phyloP scores from a whole-genome alignment of 1,139 yeast species.

The Arxiozyma slooffiae region DNA sequence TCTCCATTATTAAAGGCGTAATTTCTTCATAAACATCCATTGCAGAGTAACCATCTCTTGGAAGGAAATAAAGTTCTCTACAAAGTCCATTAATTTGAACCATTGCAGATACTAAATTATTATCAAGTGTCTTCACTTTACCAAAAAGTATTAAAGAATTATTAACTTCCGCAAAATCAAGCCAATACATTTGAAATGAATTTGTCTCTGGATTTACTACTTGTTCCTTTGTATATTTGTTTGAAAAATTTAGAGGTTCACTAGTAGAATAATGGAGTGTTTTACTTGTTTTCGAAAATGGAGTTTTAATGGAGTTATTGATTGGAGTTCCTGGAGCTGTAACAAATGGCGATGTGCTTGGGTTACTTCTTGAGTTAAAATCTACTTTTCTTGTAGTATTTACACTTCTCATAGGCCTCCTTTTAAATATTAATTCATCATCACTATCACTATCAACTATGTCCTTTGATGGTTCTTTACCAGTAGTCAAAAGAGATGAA shows the following conservation, averaged over 20 bases:
- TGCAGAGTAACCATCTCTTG: conserved; percentile 46
- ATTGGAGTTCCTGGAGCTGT: conserved; percentile 30
- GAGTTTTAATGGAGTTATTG: not conserved
- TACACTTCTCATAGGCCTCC: conserved; percentile 31
- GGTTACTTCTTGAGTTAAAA: conserved; percentile 25
- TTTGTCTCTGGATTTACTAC: conserved; percentile 37
- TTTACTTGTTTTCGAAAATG: conserved; percentile 6
- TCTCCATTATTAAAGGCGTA: conserved; percentile 50
- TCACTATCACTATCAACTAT: conserved; percentile 34
- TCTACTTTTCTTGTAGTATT: conserved; percentile 31
- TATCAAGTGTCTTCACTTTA: conserved; percentile 54
- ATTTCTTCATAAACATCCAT: conserved; percentile 74
- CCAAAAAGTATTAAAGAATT: conserved; percentile 72
- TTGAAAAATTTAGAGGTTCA: conserved; percentile 27
- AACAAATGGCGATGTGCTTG: conserved; percentile 29
- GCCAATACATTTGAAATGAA: conserved; percentile 72
- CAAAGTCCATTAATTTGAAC: conserved; percentile 63
- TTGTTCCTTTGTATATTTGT: conserved; percentile 42
- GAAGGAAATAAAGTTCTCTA: conserved; percentile 71
- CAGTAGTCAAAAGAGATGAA: not conserved
- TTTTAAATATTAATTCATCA: conserved; percentile 45
- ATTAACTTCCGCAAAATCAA: conserved; percentile 77
- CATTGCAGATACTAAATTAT: conserved; percentile 57
- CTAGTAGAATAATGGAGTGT: conserved; percentile 17
- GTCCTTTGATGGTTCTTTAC: conserved; percentile 6